Base-by-base conservation (phyloP, 129 eudicot genomes). In the Tagetes erecta region DNA sequence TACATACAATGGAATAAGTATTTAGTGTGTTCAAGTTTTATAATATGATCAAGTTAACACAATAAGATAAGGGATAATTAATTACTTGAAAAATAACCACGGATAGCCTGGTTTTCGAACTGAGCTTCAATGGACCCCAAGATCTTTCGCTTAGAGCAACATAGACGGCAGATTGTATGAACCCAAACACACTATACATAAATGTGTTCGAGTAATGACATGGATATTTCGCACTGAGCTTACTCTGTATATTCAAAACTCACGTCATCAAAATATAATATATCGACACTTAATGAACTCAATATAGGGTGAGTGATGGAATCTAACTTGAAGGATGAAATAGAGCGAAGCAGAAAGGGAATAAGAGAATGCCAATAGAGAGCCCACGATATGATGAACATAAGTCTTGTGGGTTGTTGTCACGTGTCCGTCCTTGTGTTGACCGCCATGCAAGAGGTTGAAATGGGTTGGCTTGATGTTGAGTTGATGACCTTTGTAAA, bases 91-190 rank as follows among this genome's bases (percentile, higher is more conserved):
- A 81, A 45, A 70, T 53, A 7, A 59, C 88, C 0, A 81, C 55
- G 9, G 50, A 14, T 13, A 62, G 64, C 27, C 76, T 49, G 3
- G 88, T 78, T 38, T 88, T 70, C 86, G 86, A 84, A 30, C 88
- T 83, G 34, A 86, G 41, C 72, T 51, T 84, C 95, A 92, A 91
- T 20, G 69, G 53, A 47, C 59, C 77, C 97, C 87, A 86, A 52
- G 81, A 76, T 41, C 68, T 75, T 72, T 77, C 83, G n/a, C 10
- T 56, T 52, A 55, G 52, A 31, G 80, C 58, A 42, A 42, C 83
- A 30, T 57, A 83, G 8, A 11, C 60, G 6, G 58, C 20, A 4
- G 83, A 68, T 73, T 67, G 79, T 63, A 80, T 35, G 20, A 76
- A 69, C 11, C 81, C 87, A 55, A 65, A 12, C 30, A 44, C 14